Base-by-base conservation (phyloP, 2,329 filamentous ascomycete species). In the Neobulgaria alba region DNA sequence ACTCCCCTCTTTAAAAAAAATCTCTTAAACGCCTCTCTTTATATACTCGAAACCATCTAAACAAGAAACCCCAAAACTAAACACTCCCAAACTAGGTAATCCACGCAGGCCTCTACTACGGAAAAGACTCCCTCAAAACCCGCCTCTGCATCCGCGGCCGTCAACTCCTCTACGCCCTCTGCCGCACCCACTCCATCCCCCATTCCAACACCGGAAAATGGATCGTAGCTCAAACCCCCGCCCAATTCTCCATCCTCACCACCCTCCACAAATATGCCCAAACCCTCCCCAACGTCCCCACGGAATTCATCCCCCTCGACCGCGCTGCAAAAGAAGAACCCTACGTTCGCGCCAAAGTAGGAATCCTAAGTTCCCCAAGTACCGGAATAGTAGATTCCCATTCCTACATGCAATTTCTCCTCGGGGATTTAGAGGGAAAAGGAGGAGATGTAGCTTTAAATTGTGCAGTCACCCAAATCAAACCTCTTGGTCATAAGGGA, bases 361-460 rank as follows among this genome's bases (percentile, higher is more conserved):
- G 85, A 4, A 78, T 88, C 2, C 73, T 96, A n/a, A 87, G 93
- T 62, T 86, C 79, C 49, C 77, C 83, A 0, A 82, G 79, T 1
- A 96, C 90, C 0, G 92, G 92, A 1, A 96, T 98, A 53, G 71
- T 98, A 3, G 89, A 96, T 61, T 85, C 77, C 3, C 90, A 98
- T 59, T 71, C 75, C 0, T 70, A 90, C 38, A 96, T 96, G 90
- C 69, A 82, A 26, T 81, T 75, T 54, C 69, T 98, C 12, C 76
- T 82, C 46, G 87, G 82, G 2, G 69, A 78, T 33, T 84, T 95
- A 42, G 82, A 90, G 59, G 77, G 92, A 7, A 66, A 67, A 0
- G 88, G 87, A 16, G 90, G 88, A 1, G 77, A 83, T 14, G 67
- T 81, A 21, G 85, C 86, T 1, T 71, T 92, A 12, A 69, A 76